Conservation (phyloP, 805 yeast genomes). For the Hanseniaspora vineae region DNA sequence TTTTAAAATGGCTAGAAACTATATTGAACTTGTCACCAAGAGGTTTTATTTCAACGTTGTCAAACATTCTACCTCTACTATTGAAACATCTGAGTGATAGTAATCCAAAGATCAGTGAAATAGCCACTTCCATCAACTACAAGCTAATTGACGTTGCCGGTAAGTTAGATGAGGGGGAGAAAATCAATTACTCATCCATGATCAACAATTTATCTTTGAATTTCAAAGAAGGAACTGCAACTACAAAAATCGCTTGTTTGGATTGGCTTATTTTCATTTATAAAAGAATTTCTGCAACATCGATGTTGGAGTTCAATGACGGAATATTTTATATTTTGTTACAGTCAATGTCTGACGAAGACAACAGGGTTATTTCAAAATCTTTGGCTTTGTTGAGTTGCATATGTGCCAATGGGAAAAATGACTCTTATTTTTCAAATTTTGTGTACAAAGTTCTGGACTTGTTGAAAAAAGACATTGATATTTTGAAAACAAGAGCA, state of each 20-base stretch:
- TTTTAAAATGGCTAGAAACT: constrained; percentile 70
- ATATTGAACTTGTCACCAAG: constrained; percentile 52
- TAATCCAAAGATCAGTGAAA: constrained; percentile 35
- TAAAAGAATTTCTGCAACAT: constrained; percentile 43
- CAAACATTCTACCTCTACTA: constrained; percentile 59
- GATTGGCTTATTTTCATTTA: constrained; percentile 86
- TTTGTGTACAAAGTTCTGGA: constrained; percentile 61
- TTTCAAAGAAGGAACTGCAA: constrained; percentile 61
- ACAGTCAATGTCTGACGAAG: constrained; percentile 52
- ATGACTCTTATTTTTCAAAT: constrained; percentile 61
- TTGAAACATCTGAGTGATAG: constrained; percentile 49
- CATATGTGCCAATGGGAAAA: constrained; percentile 23
- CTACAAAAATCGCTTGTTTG: constrained; percentile 68
- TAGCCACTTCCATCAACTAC: constrained; percentile 44
- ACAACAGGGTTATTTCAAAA: constrained; percentile 17
- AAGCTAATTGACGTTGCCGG: constrained; percentile 38
- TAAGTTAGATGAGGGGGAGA: constrained; percentile 14
- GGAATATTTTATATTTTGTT: constrained; percentile 66
- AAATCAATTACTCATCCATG: constrained; percentile 42
- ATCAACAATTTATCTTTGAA: constrained; percentile 63
- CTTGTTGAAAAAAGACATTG: constrained; percentile 57
- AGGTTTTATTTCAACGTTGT: constrained; percentile 60
- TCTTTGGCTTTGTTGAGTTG: constrained; percentile 18
- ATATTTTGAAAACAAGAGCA: constrained; percentile 56
- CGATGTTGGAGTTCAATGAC: constrained; percentile 41